Conservation (phyloP, 2,329 filamentous ascomycete genomes). For the Calonectria pteridis region DNA sequence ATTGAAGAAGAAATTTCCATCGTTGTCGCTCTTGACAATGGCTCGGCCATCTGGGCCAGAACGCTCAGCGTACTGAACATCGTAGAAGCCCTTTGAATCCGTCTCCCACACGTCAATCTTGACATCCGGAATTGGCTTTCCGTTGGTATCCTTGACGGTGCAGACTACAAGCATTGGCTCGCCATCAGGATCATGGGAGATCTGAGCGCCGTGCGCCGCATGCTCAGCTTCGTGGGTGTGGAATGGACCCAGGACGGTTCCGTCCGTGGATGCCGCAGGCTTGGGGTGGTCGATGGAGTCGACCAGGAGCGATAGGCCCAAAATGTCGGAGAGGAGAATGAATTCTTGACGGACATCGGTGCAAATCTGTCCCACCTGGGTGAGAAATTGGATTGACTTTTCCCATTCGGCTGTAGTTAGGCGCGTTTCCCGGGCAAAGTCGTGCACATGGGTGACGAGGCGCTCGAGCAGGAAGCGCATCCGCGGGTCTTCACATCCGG, state of each 20-base stretch:
- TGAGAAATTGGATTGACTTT: constrained; percentile 76
- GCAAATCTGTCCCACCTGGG: constrained; percentile 75
- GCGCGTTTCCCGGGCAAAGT: constrained; percentile 80
- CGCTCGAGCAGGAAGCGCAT: constrained; percentile 77
- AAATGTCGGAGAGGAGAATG: constrained; percentile 80
- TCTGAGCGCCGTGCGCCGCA: constrained; percentile 65
- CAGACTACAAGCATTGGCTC: constrained; percentile 76
- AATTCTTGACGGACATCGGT: constrained; percentile 77
- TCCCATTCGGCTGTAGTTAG: constrained; percentile 81
- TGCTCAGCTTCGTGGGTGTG: constrained; percentile 78
- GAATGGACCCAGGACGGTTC: constrained; percentile 82
- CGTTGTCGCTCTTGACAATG: constrained; percentile 44
- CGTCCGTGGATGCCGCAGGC: constrained; percentile 74
- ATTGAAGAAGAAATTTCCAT: constrained; percentile 76
- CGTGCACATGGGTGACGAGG: constrained; percentile 79
- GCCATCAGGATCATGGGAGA: constrained; percentile 75
- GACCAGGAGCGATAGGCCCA: constrained; percentile 82
- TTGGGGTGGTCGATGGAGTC: constrained; percentile 85
- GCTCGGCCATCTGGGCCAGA: constrained; percentile 53
- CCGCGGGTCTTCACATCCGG: constrained; percentile 70
- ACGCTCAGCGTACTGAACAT: constrained; percentile 76
- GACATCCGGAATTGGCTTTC: constrained; percentile 70
- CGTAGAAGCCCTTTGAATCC: constrained; percentile 79
- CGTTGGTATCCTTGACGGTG: constrained; percentile 72
- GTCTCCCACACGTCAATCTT: constrained; percentile 86